Evolutionary conservation across 768 basidiomycete species (phyloP).

Genomic region (Scleroderma bovista): DNA sequence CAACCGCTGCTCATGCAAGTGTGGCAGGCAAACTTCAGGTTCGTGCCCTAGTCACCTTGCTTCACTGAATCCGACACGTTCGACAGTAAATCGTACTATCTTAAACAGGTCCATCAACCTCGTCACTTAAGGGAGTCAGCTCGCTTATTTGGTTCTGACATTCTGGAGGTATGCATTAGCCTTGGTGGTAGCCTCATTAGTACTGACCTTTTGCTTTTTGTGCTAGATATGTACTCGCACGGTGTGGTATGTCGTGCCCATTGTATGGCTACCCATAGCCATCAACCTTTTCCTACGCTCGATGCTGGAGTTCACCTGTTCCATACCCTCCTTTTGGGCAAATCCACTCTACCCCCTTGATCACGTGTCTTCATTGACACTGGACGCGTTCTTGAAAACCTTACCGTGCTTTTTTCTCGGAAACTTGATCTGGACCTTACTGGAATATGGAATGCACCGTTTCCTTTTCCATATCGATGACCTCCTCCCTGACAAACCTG

Average conservation of each 20-base stretch:
- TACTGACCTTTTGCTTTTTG: conserved; percentile 1
- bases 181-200: neutral
- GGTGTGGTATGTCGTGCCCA: conserved; percentile 89
- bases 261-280: conserved; percentile 88
- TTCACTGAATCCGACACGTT: neutral
- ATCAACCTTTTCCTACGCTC: conserved; percentile 76
- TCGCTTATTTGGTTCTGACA: conserved; percentile 75
- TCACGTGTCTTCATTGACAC: conserved; percentile 43
- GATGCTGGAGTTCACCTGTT: conserved; percentile 71
- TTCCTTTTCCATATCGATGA: conserved; percentile 97
- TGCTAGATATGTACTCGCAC: conserved; percentile 76
- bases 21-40: conserved; percentile 84
- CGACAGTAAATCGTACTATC: conserved; percentile 85
- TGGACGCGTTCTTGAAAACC: conserved; percentile 48
- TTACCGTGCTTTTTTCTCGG: conserved; percentile 73
- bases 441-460: conserved; percentile 91
- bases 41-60: conserved; percentile 12
- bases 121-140: conserved; percentile 81
- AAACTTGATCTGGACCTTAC: conserved; percentile 87
- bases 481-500: conserved; percentile 74
- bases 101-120: conserved; percentile 96
- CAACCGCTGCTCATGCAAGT: conserved; percentile 83
- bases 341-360: conserved; percentile 52
- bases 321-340: conserved; percentile 57
- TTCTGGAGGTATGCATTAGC: conserved; percentile 61